These are phyloP conservation scores for Fimicolochytrium jonesii DNA, from an alignment of 192 early-diverging fungal species.

Conservation along the genomic window DNA sequence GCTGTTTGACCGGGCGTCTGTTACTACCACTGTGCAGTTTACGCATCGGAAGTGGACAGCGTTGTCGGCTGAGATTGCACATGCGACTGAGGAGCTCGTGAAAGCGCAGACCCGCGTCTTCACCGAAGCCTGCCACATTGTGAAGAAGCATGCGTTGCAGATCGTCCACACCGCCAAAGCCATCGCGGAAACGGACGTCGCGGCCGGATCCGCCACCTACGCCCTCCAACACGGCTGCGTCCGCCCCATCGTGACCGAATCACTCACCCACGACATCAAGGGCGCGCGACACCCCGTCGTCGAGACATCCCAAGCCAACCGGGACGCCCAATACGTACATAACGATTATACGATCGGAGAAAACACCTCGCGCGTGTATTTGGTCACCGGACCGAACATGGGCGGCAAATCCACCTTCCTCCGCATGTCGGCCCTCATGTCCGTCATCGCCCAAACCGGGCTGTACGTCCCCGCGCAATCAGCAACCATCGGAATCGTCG, in stretches of 20 bases:
- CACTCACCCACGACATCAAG: slow-evolving; percentile 34
- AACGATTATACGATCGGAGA: slow-evolving; percentile 51
- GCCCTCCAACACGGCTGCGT: slow-evolving; percentile 54
- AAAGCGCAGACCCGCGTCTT: slow-evolving; percentile 27
- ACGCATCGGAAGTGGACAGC: slow-evolving; percentile 33
- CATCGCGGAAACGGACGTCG: slow-evolving; percentile 45
- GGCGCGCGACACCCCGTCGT: slow-evolving; percentile 73
- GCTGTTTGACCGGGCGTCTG: slow-evolving; percentile 6
- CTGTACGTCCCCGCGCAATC: slow-evolving; percentile 65
- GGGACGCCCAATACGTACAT: slow-evolving; percentile 42
- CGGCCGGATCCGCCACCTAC: slow-evolving; percentile 41
- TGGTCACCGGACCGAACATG: slow-evolving; percentile 67
- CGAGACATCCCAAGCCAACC: slow-evolving; percentile 42
- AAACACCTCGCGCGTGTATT: slow-evolving; percentile 14
- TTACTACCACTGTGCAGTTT: slow-evolving; percentile 12
- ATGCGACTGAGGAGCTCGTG: slow-evolving; percentile 5
- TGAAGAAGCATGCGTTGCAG: slow-evolving; percentile 7
- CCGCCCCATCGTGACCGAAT: slow-evolving; percentile 51
- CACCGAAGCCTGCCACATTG: slow-evolving; percentile 27
- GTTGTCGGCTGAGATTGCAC: slow-evolving; percentile 10
- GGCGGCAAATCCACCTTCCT: slow-evolving; percentile 71
- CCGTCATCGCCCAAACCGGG: slow-evolving; percentile 69
- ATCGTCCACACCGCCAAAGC: slow-evolving; percentile 21
- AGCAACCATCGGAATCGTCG: slow-evolving; percentile 63
- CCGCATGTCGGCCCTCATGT: slow-evolving; percentile 43